phyloP scores from a whole-genome alignment of 495 filamentous ascomycete genomes.

The Penicillium simplicissimum region DNA sequence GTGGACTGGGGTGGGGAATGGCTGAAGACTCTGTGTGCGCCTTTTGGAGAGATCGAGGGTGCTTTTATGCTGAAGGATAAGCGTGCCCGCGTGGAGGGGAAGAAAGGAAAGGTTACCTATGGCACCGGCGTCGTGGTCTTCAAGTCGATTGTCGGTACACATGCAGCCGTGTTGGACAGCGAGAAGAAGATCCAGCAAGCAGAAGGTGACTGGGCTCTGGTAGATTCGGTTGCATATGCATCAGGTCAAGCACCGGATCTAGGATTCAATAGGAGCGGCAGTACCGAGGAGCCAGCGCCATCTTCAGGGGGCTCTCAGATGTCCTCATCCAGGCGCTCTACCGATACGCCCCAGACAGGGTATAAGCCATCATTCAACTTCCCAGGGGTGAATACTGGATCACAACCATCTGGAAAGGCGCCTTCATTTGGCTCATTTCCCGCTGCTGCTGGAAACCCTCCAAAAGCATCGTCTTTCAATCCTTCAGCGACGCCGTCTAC shows the following conservation, averaged over 20 bases:
- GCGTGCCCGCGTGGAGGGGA: conserved; percentile 49
- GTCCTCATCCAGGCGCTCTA: conserved; percentile 14
- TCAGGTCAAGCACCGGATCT: conserved; percentile 53
- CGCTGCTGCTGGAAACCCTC: conserved; percentile 32
- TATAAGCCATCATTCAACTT: conserved; percentile 23
- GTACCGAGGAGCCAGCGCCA: conserved; percentile 17
- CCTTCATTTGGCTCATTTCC: conserved; percentile 55
- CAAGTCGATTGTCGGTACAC: conserved; percentile 59
- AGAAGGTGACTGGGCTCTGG: conserved; percentile 41
- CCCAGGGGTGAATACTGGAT: conserved; percentile 32
- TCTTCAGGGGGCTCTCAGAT: conserved; percentile 10
- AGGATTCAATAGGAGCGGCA: conserved; percentile 10
- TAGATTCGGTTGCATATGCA: conserved; percentile 61
- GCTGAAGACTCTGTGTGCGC: conserved; percentile 46
- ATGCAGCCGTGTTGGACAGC: conserved; percentile 59
- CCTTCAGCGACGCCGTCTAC: conserved; percentile 31
- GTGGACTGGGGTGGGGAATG: conserved; percentile 46
- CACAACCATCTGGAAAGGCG: conserved; percentile 36
- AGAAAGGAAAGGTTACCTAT: conserved; percentile 54
- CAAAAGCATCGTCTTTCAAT: conserved; percentile 34
- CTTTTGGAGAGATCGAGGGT: conserved; percentile 59
- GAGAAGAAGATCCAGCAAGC: conserved; percentile 40
- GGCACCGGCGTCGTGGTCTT: conserved; percentile 59
- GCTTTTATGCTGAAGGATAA: conserved; percentile 57
- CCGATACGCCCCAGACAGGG: not conserved